phyloP scores from a whole-genome alignment of 176 grass and related monocot species.

The Areca catechu region DNA sequence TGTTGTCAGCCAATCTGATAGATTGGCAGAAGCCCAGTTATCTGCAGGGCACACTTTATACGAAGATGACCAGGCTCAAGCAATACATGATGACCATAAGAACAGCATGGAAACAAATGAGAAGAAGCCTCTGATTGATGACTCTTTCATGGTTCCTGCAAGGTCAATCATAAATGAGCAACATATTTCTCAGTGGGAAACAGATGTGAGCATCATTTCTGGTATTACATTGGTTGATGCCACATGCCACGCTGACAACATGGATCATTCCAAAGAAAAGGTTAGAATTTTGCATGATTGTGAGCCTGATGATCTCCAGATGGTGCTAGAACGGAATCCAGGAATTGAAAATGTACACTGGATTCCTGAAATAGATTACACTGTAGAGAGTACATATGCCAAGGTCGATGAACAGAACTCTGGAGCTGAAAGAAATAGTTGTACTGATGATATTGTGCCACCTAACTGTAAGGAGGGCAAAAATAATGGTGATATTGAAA shows the following conservation, averaged over 20 bases:
- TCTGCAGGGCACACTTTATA: background rate
- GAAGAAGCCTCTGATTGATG: background rate
- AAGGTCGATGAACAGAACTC: background rate
- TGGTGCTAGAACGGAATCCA: background rate
- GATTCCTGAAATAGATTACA: constrained; percentile 4
- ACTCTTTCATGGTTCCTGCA: background rate
- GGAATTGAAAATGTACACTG: background rate
- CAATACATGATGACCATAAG: background rate
- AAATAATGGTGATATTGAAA: background rate
- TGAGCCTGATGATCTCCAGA: constrained; percentile 6
- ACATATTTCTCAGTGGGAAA: background rate
- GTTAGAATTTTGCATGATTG: background rate
- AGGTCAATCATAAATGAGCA: background rate
- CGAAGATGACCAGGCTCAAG: background rate
- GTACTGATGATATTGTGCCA: background rate
- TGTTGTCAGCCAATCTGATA: background rate
- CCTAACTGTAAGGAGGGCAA: background rate
- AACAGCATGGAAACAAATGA: background rate
- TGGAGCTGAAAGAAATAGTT: background rate
- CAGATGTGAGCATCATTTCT: background rate
- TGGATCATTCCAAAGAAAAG: background rate
- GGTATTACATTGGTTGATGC: background rate
- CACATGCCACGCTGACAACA: background rate
- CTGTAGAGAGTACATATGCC: background rate
- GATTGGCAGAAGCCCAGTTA: background rate